phyloP scores from a whole-genome alignment of 2,329 filamentous ascomycete species.

The Daldinia sp. region DNA sequence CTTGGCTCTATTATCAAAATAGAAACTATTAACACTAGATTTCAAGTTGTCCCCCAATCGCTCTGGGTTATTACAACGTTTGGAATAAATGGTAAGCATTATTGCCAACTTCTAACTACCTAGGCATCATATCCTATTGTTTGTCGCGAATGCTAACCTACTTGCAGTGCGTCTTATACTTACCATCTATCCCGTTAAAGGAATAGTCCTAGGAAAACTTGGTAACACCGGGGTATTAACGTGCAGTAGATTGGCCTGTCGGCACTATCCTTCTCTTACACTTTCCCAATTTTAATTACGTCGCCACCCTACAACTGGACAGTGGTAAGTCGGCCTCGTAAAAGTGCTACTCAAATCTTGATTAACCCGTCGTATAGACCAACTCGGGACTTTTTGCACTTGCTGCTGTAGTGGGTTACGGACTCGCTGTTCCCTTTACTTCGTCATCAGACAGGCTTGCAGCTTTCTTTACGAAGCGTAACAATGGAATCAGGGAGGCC shows the following conservation, averaged over 20 bases:
- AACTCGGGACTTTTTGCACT: constrained; percentile 45
- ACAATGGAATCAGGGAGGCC: constrained; percentile 53
- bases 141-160: constrained; percentile 8
- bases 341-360: neutral
- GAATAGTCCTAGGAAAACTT: neutral
- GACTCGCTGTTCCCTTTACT: constrained; percentile 51
- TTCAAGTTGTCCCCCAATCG: constrained; percentile 50
- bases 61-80: constrained; percentile 57
- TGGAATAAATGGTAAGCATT: constrained; percentile 50
- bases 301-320: constrained; percentile 54
- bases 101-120: neutral
- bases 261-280: constrained; percentile 57
- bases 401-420: constrained; percentile 50
- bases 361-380: constrained; percentile 31
- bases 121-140: neutral
- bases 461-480: constrained; percentile 50
- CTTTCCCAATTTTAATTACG: constrained; percentile 55
- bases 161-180: constrained; percentile 25
- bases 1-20: neutral
- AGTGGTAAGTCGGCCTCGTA: constrained; percentile 42
- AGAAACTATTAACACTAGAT: neutral
- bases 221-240: constrained; percentile 8
- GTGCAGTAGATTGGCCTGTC: constrained; percentile 51
- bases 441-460: constrained; percentile 51
- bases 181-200: neutral